Evolutionary conservation across 2,329 filamentous ascomycete genomes (phyloP).

Genomic region (Teratosphaeria nubilosa): DNA sequence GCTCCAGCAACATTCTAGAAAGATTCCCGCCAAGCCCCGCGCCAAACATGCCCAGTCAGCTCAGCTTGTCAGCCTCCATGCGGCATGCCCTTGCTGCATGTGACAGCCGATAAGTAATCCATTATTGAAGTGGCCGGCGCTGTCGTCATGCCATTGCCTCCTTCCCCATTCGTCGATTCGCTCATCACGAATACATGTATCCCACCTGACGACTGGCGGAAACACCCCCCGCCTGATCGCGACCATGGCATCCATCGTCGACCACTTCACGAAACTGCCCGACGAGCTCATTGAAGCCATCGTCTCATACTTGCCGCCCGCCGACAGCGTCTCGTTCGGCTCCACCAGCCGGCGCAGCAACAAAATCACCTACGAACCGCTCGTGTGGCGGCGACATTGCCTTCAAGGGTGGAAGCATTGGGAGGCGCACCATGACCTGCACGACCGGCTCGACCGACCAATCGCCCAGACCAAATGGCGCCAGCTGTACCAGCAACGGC

Average conservation of each 20-base stretch:
- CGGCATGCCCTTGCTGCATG: neutral
- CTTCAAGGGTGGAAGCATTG: constrained; percentile 60
- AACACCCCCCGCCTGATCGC: no score
- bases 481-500: constrained; percentile 30
- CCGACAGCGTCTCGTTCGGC: constrained; percentile 44
- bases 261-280: constrained; percentile 42
- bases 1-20: neutral
- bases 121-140: neutral
- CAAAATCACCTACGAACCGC: constrained; percentile 56
- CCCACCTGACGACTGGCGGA: no score
- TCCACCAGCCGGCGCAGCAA: constrained; percentile 54
- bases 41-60: neutral
- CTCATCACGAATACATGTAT: neutral
- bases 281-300: constrained; percentile 80
- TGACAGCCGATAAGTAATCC: neutral
- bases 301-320: constrained; percentile 50
- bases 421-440: constrained; percentile 55
- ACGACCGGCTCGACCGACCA: constrained; percentile 39
- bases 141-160: neutral
- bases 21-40: neutral
- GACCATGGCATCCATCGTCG: neutral
- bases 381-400: constrained; percentile 77
- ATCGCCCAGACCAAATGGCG: constrained; percentile 53
- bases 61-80: no score
- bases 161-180: neutral